phyloP scores from a whole-genome alignment of 2,329 filamentous ascomycete species.

The Pestalotiopsis sp. region DNA sequence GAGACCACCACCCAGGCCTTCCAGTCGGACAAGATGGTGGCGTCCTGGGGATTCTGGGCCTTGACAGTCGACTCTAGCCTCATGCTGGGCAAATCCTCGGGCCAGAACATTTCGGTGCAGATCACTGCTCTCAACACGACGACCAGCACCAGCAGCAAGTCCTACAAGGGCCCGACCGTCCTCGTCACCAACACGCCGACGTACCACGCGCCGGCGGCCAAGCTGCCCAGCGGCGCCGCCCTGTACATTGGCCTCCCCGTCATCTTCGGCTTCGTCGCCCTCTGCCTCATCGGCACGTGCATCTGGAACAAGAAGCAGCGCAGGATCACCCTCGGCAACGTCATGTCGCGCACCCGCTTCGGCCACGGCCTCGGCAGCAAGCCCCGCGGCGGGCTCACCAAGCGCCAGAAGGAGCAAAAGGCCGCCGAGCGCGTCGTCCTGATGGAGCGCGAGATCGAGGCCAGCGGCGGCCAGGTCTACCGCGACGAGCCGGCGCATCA shows the following conservation, averaged over 20 bases:
- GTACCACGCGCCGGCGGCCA: constrained; percentile 30
- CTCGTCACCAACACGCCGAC: constrained; percentile 39
- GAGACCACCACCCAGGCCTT: constrained; percentile 36
- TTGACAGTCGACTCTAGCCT: constrained; percentile 41
- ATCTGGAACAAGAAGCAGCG: constrained; percentile 57
- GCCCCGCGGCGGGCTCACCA: constrained; percentile 32
- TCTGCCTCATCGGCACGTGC: constrained; percentile 56
- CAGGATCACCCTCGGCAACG: constrained; percentile 50
- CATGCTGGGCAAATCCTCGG: constrained; percentile 34
- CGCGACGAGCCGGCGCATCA: constrained; percentile 31
- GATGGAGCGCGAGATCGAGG: constrained; percentile 35
- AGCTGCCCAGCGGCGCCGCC: constrained; percentile 38
- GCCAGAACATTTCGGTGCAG: constrained; percentile 51
- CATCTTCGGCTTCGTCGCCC: constrained; percentile 46
- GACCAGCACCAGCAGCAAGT: constrained; percentile 25
- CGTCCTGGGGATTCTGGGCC: constrained; percentile 50
- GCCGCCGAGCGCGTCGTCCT: constrained; percentile 45
- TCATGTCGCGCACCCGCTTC: constrained; percentile 48
- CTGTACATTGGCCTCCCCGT: constrained; percentile 56
- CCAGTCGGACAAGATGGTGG: constrained; percentile 35
- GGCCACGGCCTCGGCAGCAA: constrained; percentile 46
- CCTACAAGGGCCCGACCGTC: constrained; percentile 42
- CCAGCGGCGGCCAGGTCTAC: constrained; percentile 34
- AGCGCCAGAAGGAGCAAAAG: constrained; percentile 28
- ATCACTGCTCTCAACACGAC: constrained; percentile 41